Evolutionary conservation across 2,329 filamentous ascomycete species (phyloP).

Genomic region (Eutypa lata): DNA sequence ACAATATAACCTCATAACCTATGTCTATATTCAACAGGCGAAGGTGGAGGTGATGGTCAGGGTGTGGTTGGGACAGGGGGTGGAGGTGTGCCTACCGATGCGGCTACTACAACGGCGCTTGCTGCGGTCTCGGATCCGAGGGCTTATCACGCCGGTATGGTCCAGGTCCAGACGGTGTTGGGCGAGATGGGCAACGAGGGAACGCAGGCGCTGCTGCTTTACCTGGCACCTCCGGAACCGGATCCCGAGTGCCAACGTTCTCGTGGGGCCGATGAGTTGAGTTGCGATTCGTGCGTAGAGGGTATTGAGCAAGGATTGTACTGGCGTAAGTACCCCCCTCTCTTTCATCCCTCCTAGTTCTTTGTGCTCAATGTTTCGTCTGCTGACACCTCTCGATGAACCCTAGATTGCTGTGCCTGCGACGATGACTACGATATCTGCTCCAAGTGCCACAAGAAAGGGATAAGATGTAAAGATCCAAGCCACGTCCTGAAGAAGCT

Average conservation of each 20-base stretch:
- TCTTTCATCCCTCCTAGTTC: not conserved
- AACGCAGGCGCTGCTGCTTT: not conserved
- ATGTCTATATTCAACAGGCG: too few species aligned
- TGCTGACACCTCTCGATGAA: not conserved
- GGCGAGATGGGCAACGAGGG: not conserved
- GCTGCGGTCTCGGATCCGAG: not conserved
- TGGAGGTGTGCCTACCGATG: too few species aligned
- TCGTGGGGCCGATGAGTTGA: not conserved
- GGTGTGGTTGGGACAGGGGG: too few species aligned
- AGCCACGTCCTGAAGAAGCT: not conserved
- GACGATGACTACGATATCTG: not conserved
- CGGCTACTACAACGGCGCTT: too few species aligned
- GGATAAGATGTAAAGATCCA: not conserved
- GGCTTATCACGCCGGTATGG: not conserved
- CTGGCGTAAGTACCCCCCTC: not conserved
- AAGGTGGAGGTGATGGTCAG: too few species aligned
- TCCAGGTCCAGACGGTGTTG: not conserved
- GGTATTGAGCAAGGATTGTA: not conserved
- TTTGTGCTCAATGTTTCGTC: not conserved
- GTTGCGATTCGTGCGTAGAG: not conserved
- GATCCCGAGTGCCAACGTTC: not conserved
- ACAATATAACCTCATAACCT: too few species aligned
- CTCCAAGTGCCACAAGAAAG: not conserved
- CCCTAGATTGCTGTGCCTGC: not conserved
- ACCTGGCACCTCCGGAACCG: not conserved